Percentiles rank a stretch among this genome's conserved stretches.
phyloP scores from a whole-genome alignment of 257 asterid genomes.

The Gynochthodes officinalis region DNA sequence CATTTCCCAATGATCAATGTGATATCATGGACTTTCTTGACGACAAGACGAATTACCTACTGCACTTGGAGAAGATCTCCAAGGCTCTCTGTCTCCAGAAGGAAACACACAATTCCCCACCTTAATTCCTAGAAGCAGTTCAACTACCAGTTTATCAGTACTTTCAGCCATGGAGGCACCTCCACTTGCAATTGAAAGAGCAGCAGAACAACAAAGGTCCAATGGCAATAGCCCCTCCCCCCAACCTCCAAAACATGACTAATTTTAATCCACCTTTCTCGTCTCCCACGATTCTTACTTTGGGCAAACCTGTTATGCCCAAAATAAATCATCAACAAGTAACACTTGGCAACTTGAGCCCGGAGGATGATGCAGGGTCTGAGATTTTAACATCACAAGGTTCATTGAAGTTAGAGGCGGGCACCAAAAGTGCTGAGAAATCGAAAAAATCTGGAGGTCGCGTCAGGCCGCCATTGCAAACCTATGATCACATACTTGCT shows the following conservation, averaged over 20 bases:
- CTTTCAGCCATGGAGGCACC: constrained; percentile 10
- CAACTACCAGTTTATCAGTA: not conserved
- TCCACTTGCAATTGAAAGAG: not conserved
- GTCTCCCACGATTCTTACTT: constrained; percentile 17
- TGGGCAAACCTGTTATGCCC: constrained; percentile 12
- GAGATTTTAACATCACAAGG: constrained; percentile 5
- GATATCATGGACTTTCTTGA: constrained; percentile 8
- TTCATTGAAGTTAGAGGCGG: not conserved
- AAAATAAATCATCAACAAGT: constrained; percentile 12
- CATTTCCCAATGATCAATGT: constrained; percentile 6
- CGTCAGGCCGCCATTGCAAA: constrained; percentile 36
- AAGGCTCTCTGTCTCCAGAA: not conserved
- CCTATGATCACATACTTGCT: constrained; percentile 42
- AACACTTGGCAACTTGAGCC: not conserved
- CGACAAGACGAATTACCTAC: not conserved
- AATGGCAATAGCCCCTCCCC: not conserved
- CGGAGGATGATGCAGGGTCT: constrained; percentile 9
- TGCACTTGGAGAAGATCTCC: constrained; percentile 3
- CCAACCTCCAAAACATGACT: not conserved
- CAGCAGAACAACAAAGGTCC: not conserved
- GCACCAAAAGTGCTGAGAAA: not conserved
- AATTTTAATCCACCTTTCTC: not conserved
- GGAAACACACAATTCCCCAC: not conserved
- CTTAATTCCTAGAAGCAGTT: constrained; percentile 1
- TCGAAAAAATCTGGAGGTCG: constrained; percentile 25